These are phyloP conservation scores for Colletotrichum sp. DNA, from an alignment of 2,329 filamentous ascomycete species.

Conservation along the genomic window DNA sequence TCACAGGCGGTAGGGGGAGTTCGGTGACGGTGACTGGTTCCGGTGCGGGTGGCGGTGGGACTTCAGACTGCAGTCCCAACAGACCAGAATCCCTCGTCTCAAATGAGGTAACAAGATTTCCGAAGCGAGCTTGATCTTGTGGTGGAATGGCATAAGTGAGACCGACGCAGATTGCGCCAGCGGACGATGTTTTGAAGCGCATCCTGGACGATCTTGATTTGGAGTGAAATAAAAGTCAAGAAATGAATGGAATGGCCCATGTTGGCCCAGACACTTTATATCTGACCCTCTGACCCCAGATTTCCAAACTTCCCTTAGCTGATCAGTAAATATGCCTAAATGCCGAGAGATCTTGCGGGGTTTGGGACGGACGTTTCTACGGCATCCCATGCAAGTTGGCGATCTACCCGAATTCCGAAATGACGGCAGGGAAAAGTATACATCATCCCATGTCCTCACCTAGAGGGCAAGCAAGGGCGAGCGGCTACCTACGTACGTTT, in stretches of 20 bases:
- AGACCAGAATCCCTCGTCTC: no score
- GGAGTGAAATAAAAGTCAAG: not conserved
- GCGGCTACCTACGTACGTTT: not conserved
- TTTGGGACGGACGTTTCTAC: not conserved
- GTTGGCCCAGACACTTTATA: not conserved
- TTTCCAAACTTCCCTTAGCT: not conserved
- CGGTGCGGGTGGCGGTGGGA: conserved; percentile 30
- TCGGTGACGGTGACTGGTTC: conserved; percentile 39
- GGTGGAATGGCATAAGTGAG: not conserved
- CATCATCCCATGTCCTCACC: not conserved
- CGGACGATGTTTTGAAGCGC: not conserved
- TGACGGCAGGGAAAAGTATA: not conserved
- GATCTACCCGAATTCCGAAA: not conserved
- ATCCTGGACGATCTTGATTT: not conserved
- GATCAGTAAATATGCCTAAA: not conserved
- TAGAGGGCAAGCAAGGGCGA: not conserved
- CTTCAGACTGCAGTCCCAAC: not conserved
- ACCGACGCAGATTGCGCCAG: not conserved
- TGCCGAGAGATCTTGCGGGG: not conserved
- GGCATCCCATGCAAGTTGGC: not conserved
- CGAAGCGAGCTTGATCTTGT: not conserved
- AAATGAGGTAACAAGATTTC: not conserved
- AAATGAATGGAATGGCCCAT: not conserved
- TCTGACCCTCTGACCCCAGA: no score
- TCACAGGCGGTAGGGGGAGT: conserved; percentile 42